Evolutionary conservation across 768 basidiomycete species (phyloP), one percentile per base, ranked within the genome.

Genomic region (Leccinum olivaceopallidum): DNA sequence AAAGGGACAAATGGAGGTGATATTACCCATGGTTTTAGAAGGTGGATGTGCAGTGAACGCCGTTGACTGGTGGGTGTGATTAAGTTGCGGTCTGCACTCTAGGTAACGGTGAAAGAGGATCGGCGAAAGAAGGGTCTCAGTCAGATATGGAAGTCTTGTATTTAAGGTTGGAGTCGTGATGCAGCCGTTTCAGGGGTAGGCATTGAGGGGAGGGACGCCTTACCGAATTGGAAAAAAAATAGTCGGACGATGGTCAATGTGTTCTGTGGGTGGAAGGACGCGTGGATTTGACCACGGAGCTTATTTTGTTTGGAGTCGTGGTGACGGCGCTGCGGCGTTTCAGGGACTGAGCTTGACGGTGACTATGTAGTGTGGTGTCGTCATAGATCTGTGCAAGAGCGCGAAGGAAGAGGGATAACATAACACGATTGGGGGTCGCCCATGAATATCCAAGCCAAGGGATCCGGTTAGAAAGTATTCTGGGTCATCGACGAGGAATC

Each of bases 261-360:
- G 67, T 61, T 60, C 51, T 69, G 57, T 8, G 50, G 68, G 58
- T 28, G 63, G 60, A 51, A 4, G 7, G 50, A 39, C 65, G 63
- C 65, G 59, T 69, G 67, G 55, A 16, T 55, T 9, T 37, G 49
- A 44, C 20, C 48, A 61, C 36, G 60, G 57, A 60, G 52, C 62
- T 60, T 64, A 57, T 57, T 36, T 62, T 56, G 57, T 20, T 24
- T 16, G 18, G 13, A 60, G 65, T 60, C 68, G 64, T 69, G 68
- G 60, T 22, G 57, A 60, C 57, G 53, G 66, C 39, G 51, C 69
- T 70, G 68, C 69, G 69, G 68, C 68, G 68, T 67, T 56, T 62
- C 68, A 68, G 69, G 63, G 68, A 60, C 57, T 49, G 2, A 10
- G 2, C 5, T 7, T 59, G 7, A 63, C 53, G 57, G 67, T 63